Base-by-base conservation (phyloP, 2,329 filamentous ascomycete species). In the Fusarium pseudocircinatum region DNA sequence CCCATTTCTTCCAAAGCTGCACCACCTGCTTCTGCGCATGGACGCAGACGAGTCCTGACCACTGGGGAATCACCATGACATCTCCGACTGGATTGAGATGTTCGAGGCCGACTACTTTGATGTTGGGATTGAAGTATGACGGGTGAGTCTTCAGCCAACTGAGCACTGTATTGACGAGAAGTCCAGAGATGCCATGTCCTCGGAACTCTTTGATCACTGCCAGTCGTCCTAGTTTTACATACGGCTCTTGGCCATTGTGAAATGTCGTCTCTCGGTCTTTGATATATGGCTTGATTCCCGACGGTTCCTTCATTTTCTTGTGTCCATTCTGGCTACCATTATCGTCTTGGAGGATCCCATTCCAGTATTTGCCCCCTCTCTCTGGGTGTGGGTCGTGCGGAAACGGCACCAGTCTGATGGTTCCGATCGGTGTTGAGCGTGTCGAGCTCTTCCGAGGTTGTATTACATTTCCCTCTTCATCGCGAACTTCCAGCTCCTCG, bases 211-310 rank as follows among this genome's bases (percentile, higher is more conserved):
- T 83, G 20, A 93, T 75, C 0, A 96, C 91, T 1, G 94, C 93
- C 34, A 98, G 85, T 2, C 94, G 89, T 10, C 94, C 94, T 4
- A 98, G 83, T 83, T 96, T 97, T 71, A 97, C 85, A 81, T 96
- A 97, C 0, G 93, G 90, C 78, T 97, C 94, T 42, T 84, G 79
- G 12, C 87, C 88, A 77, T 93, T 87, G 79, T 89, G 87, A 73
- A 86, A 83, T 56, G 82, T 86, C 44, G 87, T 90, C 49, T 81
- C 75, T 7, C 85, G 82, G 78, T 89, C 87, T 15, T 63, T 54
- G 16, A 73, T 77, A 30, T 75, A 79, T 10, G 77, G 73, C 30
- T 68, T 74, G 46, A 58, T 12, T n/a, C 30, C 43, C 58, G 39
- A 46, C 36, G 40, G 36, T 9, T 13, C 58, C 54, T 61, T 49